Evolutionary conservation across 805 yeast genomes (phyloP).

Genomic region (Zygoascus biomembranicola): DNA sequence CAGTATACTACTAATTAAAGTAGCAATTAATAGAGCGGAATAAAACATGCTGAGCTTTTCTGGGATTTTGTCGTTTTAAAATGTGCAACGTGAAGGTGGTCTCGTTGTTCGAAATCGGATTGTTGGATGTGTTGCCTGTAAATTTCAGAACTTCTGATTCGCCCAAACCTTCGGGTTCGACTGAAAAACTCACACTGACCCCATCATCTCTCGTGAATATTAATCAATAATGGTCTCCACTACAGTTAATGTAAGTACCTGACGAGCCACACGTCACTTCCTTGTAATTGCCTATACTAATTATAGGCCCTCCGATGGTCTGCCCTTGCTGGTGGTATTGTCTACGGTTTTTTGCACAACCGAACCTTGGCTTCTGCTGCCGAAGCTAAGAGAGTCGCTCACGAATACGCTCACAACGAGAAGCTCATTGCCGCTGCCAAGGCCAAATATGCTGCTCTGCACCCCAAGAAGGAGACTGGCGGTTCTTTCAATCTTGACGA

Average conservation of each 20-base stretch:
- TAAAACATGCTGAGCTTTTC: no score
- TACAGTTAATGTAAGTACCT: slow-evolving; percentile 14
- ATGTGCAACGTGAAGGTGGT: neutral
- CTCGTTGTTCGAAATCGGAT: neutral
- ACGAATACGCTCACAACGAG: slow-evolving; percentile 54
- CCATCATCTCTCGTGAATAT: neutral
- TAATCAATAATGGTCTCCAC: slow-evolving; percentile 15
- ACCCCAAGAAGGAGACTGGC: slow-evolving; percentile 29
- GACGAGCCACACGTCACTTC: neutral
- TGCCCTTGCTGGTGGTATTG: slow-evolving; percentile 78
- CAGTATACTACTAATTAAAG: no score
- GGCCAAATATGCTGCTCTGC: slow-evolving; percentile 70
- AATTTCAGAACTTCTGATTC: neutral
- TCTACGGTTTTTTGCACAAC: slow-evolving; percentile 85
- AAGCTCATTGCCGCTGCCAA: slow-evolving; percentile 82
- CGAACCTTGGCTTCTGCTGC: slow-evolving; percentile 55
- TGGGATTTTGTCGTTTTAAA: no score
- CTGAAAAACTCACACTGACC: neutral
- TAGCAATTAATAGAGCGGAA: no score
- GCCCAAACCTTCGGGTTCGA: neutral
- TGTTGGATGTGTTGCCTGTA: neutral
- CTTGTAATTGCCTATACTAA: neutral
- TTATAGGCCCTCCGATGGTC: slow-evolving; percentile 82
- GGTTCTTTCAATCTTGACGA: slow-evolving; percentile 66
- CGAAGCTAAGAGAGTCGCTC: slow-evolving; percentile 46